These are phyloP conservation scores for Tetragonia tetragonoides DNA, from an alignment of 148 eudicot genomes.

Conservation along the genomic window DNA sequence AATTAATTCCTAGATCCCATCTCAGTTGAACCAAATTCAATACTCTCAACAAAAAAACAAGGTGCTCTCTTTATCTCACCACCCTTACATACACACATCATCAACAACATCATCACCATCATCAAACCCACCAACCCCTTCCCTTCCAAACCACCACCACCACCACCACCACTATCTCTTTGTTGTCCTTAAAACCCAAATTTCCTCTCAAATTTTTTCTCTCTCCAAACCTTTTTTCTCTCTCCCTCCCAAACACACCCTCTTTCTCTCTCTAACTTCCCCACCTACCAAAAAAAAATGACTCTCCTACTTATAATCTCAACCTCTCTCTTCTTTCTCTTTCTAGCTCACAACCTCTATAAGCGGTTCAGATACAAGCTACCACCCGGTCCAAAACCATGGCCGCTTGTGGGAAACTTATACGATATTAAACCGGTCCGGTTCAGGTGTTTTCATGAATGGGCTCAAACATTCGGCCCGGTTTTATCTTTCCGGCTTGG, in stretches of 20 bases:
- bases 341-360: slow-evolving; percentile 40
- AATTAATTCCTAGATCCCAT: slow-evolving; percentile 16
- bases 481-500: slow-evolving; percentile 67
- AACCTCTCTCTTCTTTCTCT: slow-evolving; percentile 22
- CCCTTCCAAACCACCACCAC: slow-evolving; percentile 2
- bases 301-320: slow-evolving; percentile 26
- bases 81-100: too few species aligned
- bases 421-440: slow-evolving; percentile 66
- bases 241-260: neutral
- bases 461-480: slow-evolving; percentile 77
- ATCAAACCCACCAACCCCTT: slow-evolving; percentile 24
- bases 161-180: neutral
- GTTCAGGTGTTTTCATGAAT: slow-evolving; percentile 63
- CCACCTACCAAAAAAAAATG: slow-evolving; percentile 28
- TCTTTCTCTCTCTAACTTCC: neutral
- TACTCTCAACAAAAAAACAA: slow-evolving; percentile 5
- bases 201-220: neutral
- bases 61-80: slow-evolving; percentile 9
- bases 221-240: neutral
- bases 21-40: slow-evolving; percentile 9
- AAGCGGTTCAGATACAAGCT: slow-evolving; percentile 54
- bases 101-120: slow-evolving; percentile 3
- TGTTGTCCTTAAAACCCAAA: neutral
- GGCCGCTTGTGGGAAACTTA: slow-evolving; percentile 75
- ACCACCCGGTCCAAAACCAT: slow-evolving; percentile 75